Conservation (phyloP, 345 rosid species). For the Capsella bursapastoris region DNA sequence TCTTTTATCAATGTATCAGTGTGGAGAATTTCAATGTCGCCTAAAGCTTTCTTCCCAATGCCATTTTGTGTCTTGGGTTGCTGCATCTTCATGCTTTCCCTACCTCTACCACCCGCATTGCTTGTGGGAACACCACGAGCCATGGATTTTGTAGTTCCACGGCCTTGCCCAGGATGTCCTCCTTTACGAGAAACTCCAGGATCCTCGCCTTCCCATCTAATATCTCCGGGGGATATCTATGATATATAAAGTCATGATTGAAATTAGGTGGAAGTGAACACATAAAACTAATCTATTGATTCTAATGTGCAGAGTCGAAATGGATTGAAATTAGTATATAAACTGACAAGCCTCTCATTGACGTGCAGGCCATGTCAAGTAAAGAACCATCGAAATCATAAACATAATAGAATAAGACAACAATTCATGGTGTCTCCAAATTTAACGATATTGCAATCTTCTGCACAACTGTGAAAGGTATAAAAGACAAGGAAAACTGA, state of each 20-base stretch:
- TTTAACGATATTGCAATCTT: constrained; percentile 7
- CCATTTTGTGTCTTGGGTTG: constrained; percentile 74
- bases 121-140: constrained; percentile 67
- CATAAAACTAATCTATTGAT: neutral
- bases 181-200: constrained; percentile 73
- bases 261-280: constrained; percentile 10
- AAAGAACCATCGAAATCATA: constrained; percentile 5
- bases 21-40: constrained; percentile 87
- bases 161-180: constrained; percentile 79
- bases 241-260: constrained; percentile 11
- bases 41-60: constrained; percentile 71
- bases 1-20: constrained; percentile 87
- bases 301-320: neutral
- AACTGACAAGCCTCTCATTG: constrained; percentile 1
- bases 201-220: constrained; percentile 87
- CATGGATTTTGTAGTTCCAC: constrained; percentile 69
- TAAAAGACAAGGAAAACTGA: neutral
- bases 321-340: neutral
- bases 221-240: constrained; percentile 90
- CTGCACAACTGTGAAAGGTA: constrained; percentile 19
- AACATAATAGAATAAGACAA: constrained; percentile 16
- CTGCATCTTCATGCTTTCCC: constrained; percentile 70
- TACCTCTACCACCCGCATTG: constrained; percentile 80
- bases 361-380: constrained; percentile 1
- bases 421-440: constrained; percentile 4